Evolutionary conservation across 148 eudicot genomes (phyloP), one percentile per base, ranked within the genome.

Genomic region (Mesembryanthemum crystallinum): DNA sequence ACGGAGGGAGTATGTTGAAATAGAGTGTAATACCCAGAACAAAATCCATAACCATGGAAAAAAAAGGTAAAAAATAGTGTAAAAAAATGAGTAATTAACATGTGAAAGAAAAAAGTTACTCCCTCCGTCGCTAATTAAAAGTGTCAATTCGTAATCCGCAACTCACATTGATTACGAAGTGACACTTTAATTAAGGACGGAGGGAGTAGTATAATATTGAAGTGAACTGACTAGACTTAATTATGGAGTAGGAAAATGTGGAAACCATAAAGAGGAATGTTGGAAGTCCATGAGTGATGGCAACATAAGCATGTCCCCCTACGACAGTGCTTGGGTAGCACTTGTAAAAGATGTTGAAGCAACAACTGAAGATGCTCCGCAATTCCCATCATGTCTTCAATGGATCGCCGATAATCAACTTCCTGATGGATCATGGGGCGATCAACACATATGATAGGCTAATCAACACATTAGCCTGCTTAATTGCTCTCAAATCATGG

Each of bases 341-440:
- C 86, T 94, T 4, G 89, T 94, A 20, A 83, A 86, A 87, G 86
- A 80, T 29, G 51, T 73, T 8, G 55, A 49, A 37, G 21, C 29
- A 23, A 42, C 17, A 0, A 59, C 73, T 64, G 87, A 82, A 28
- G 33, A 18, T n/a, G n/a, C n/a, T 3, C 98, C 97, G 60, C 95
- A 87, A 33, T 94, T 94, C 67, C 91, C 97, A 0, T 69, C 88
- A 7, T 83, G 90, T 67, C 83, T 94, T 11, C 72, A 84, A 70
- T 94, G 98, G 98, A 91, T 94, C 3, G 78, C 83, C 3, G 75
- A 84, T 27, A 88, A 94, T 83, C 98, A 94, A 76, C 90, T 83
- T 29, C 32, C 57, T 5, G 95, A 94, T 69, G 98, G 98, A 6
- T 93, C 97, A 4, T 91, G 97, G 97, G 97, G 98, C 6, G 97